phyloP scores from a whole-genome alignment of 805 yeast species.

The Candida silvicultrix region DNA sequence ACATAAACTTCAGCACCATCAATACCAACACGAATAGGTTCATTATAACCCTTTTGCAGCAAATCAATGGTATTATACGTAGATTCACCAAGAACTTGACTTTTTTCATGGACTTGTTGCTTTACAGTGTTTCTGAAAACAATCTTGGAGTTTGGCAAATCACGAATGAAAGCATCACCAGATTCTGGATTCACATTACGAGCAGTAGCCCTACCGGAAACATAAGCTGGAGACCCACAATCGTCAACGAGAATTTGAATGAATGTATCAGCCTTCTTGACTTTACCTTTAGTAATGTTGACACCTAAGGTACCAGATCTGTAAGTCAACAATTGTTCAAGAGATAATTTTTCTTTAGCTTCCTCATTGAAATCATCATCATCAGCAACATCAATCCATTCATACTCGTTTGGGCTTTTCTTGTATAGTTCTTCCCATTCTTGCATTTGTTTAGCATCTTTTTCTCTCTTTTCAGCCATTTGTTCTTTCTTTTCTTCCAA shows the following conservation, averaged over 20 bases:
- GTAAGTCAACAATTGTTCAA: conserved; percentile 46
- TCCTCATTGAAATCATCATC: conserved; percentile 27
- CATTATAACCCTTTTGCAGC: conserved; percentile 40
- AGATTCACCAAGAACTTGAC: conserved; percentile 47
- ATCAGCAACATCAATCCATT: conserved; percentile 47
- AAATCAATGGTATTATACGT: conserved; percentile 45
- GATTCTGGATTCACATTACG: conserved; percentile 38
- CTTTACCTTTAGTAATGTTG: conserved; percentile 43
- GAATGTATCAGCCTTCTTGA: conserved; percentile 40
- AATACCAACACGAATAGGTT: conserved; percentile 40
- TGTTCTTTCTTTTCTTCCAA: conserved; percentile 35
- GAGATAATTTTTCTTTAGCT: conserved; percentile 38
- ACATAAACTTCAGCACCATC: conserved; percentile 36
- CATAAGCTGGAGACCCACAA: conserved; percentile 49
- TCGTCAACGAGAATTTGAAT: conserved; percentile 66
- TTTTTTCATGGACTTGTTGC: conserved; percentile 37
- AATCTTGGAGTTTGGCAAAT: conserved; percentile 53
- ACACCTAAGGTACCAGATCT: conserved; percentile 61
- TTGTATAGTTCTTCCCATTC: conserved; percentile 45
- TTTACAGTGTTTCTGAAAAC: conserved; percentile 52
- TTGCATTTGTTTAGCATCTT: conserved; percentile 28
- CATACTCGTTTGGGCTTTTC: conserved; percentile 55
- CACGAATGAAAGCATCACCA: conserved; percentile 63
- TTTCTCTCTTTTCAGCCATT: conserved; percentile 29
- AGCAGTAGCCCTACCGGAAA: conserved; percentile 42